Evolutionary conservation across 108 stramenopile species (phyloP).

Genomic region (Skeletonema menzelii): DNA sequence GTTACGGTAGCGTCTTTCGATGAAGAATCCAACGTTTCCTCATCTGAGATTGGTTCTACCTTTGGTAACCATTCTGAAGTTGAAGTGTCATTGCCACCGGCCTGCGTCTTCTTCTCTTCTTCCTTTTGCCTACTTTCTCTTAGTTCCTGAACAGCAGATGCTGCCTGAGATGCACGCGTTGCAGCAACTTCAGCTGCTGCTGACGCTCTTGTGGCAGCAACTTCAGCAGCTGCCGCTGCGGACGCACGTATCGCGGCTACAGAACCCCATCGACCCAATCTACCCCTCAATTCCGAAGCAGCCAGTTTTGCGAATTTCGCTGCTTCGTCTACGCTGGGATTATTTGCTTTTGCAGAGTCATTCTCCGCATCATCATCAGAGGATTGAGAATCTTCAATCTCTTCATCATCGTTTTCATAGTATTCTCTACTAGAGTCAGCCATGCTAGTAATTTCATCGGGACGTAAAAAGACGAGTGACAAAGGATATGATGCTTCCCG

Average conservation of each 20-base stretch:
- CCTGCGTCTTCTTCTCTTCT: constrained; percentile 7
- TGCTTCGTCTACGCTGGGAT: constrained; percentile 22
- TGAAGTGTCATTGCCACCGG: neutral
- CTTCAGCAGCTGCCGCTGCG: neutral
- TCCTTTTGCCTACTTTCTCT: constrained; percentile 35
- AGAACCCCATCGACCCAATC: constrained; percentile 42
- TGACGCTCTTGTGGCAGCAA: neutral
- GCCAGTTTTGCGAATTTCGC: constrained; percentile 38
- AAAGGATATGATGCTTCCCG: constrained; percentile 6
- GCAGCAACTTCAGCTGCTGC: neutral
- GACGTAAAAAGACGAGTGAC: constrained; percentile 1
- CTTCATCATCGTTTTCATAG: neutral
- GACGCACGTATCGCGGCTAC: constrained; percentile 37
- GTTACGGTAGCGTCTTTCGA: neutral
- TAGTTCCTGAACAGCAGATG: constrained; percentile 37
- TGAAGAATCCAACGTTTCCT: neutral
- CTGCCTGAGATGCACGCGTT: constrained; percentile 17
- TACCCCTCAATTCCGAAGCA: constrained; percentile 32
- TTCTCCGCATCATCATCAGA: neutral
- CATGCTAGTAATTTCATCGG: neutral
- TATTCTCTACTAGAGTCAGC: neutral
- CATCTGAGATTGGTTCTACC: neutral
- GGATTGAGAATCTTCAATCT: neutral
- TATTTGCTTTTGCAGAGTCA: neutral
- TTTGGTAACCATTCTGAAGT: constrained; percentile 4